A percentile compares a stretch with the other conserved stretches of the same genome.
Evolutionary conservation across 129 eudicot species (phyloP).

Genomic region (Flaveria bidentis): DNA sequence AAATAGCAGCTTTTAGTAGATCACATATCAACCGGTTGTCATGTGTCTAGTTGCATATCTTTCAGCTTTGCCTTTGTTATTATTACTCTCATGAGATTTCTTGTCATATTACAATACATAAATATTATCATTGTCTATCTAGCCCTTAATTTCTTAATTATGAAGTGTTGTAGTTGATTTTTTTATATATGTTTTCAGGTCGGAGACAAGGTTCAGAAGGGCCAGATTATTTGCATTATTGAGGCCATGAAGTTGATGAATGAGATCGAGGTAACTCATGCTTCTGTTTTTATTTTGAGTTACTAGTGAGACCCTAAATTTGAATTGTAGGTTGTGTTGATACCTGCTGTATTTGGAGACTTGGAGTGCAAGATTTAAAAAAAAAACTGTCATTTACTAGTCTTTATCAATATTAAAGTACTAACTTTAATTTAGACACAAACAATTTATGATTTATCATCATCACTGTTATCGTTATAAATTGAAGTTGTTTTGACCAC

Average conservation of each 20-base stretch:
- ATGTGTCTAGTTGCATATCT: not conserved
- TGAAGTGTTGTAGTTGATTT: not conserved
- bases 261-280: constrained; percentile 63
- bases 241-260: constrained; percentile 96
- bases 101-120: not conserved
- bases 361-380: too few species aligned
- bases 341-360: not conserved
- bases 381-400: not conserved
- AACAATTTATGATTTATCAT: not conserved
- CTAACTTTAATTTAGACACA: not conserved
- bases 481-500: not conserved
- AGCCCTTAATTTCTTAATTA: not conserved
- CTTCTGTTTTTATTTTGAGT: not conserved
- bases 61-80: too few species aligned
- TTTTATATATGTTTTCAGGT: constrained; percentile 40
- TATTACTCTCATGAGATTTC: not conserved
- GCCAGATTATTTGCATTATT: constrained; percentile 77
- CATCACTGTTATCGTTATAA: not conserved
- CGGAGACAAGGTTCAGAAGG: constrained; percentile 80
- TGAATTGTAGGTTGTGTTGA: not conserved
- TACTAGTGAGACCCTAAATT: too few species aligned
- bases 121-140: not conserved
- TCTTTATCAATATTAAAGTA: constrained; percentile 1
- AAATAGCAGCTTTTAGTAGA: not conserved
- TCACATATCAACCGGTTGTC: not conserved